Percentiles rank a stretch among this genome's conserved stretches.
Evolutionary conservation across 768 basidiomycete genomes (phyloP).

Genomic region (Albatrellus ellisii): DNA sequence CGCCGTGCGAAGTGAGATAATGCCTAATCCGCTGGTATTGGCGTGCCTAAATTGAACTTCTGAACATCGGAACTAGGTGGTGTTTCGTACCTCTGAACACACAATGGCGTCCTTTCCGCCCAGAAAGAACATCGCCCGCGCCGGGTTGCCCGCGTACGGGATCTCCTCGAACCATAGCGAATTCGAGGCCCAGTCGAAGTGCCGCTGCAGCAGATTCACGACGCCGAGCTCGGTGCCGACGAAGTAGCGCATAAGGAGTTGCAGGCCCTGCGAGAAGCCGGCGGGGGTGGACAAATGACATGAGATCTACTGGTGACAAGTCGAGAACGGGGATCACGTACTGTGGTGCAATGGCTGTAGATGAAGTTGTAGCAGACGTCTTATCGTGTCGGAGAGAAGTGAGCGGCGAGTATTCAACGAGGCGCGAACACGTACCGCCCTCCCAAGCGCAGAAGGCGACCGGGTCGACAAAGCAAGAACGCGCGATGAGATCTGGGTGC

Average conservation of each 20-base stretch:
- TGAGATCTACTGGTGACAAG: too few relatives aligned
- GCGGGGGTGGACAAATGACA: too few relatives aligned
- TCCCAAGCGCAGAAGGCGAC: constrained; percentile 90
- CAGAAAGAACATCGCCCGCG: constrained; percentile 59
- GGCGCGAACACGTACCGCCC: constrained; percentile 45
- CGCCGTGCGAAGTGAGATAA: constrained; percentile 67
- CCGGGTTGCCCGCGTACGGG: constrained; percentile 57
- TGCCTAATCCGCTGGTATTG: constrained; percentile 46
- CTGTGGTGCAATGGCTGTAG: constrained; percentile 55
- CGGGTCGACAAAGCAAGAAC: constrained; percentile 88
- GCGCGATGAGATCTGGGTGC: constrained; percentile 48
- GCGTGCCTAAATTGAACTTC: too few relatives aligned
- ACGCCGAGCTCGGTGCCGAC: constrained; percentile 81
- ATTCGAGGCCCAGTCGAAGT: constrained; percentile 82
- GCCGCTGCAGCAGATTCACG: constrained; percentile 70
- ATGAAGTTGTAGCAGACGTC: constrained; percentile 90
- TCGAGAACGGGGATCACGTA: constrained; percentile 21
- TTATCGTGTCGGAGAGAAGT: constrained; percentile 17
- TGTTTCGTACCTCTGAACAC: constrained; percentile 48
- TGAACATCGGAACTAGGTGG: too few relatives aligned
- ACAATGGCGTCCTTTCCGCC: constrained; percentile 79
- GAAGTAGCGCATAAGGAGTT: constrained; percentile 79
- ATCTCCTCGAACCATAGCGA: constrained; percentile 88
- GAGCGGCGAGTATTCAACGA: background rate
- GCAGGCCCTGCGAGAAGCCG: constrained; percentile 39